Percentiles rank a stretch among this genome's conserved stretches.
Conservation (phyloP, 2,329 filamentous ascomycete species). For the Paecilomyces sp. region DNA sequence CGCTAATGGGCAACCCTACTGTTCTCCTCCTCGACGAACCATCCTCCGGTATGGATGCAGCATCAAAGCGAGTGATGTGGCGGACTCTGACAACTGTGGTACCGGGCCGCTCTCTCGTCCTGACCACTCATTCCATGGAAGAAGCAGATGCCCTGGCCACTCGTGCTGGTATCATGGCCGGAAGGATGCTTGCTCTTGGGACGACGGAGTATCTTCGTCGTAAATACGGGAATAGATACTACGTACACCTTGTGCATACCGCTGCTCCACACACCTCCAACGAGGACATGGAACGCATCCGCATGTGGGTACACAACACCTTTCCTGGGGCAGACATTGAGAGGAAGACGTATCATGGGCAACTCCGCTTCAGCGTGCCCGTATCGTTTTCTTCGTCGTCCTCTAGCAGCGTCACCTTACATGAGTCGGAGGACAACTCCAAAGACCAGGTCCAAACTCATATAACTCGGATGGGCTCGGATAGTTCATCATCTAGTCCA, state of each 20-base stretch:
- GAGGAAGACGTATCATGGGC: slow-evolving; percentile 71
- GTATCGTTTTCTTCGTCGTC: slow-evolving; percentile 33
- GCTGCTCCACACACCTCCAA: slow-evolving; percentile 66
- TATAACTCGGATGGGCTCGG: neutral
- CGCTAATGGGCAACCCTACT: slow-evolving; percentile 83
- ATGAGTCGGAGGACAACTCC: neutral
- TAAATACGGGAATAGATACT: slow-evolving; percentile 69
- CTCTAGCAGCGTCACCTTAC: slow-evolving; percentile 25
- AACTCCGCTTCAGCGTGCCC: slow-evolving; percentile 66
- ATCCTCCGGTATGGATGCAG: slow-evolving; percentile 80
- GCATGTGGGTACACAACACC: slow-evolving; percentile 55
- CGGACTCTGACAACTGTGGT: slow-evolving; percentile 67
- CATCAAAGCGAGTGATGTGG: slow-evolving; percentile 91
- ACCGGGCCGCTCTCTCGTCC: slow-evolving; percentile 69
- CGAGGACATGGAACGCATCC: slow-evolving; percentile 60
- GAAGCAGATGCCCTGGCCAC: slow-evolving; percentile 84
- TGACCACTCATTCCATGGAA: slow-evolving; percentile 94
- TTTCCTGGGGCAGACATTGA: slow-evolving; percentile 64
- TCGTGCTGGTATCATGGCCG: slow-evolving; percentile 77
- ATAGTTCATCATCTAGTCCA: neutral
- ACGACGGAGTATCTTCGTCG: slow-evolving; percentile 64
- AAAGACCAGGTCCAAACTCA: neutral
- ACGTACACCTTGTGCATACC: slow-evolving; percentile 72
- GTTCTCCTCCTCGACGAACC: slow-evolving; percentile 88
- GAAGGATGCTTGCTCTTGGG: slow-evolving; percentile 77